phyloP scores from a whole-genome alignment of 805 yeast genomes.

The Candida parachauliodes region DNA sequence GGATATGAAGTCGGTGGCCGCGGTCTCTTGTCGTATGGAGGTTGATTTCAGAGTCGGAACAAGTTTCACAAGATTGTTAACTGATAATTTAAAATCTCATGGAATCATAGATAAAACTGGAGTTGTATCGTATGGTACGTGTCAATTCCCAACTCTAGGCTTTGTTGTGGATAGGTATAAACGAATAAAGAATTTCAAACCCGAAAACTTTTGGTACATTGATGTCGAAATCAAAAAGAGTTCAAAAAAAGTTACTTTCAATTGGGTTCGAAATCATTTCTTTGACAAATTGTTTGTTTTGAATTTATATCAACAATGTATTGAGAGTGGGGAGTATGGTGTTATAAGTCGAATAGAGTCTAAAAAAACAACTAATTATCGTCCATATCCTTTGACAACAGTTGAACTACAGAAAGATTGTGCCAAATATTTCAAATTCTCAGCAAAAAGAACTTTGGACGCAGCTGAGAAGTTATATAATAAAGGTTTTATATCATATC shows the following conservation, averaged over 20 bases:
- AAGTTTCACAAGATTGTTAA: slow-evolving; percentile 79
- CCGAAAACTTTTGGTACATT: slow-evolving; percentile 81
- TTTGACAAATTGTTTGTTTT: slow-evolving; percentile 70
- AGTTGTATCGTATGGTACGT: slow-evolving; percentile 77
- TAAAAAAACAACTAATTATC: slow-evolving; percentile 68
- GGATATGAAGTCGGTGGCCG: slow-evolving; percentile 69
- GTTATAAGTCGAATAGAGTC: slow-evolving; percentile 47
- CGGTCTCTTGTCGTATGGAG: slow-evolving; percentile 83
- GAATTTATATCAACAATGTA: slow-evolving; percentile 65
- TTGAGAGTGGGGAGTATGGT: slow-evolving; percentile 43
- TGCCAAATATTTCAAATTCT: slow-evolving; percentile 64
- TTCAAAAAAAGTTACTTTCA: slow-evolving; percentile 39
- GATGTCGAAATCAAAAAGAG: slow-evolving; percentile 48
- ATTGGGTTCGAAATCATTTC: slow-evolving; percentile 71
- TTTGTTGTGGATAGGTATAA: slow-evolving; percentile 90
- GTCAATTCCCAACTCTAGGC: slow-evolving; percentile 97
- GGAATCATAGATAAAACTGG: slow-evolving; percentile 24
- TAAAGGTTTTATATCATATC: slow-evolving; percentile 85
- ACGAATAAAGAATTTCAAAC: slow-evolving; percentile 63
- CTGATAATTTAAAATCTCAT: slow-evolving; percentile 43
- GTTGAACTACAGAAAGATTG: slow-evolving; percentile 90
- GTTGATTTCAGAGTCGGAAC: slow-evolving; percentile 86
- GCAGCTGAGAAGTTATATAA: slow-evolving; percentile 85
- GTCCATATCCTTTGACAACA: slow-evolving; percentile 91
- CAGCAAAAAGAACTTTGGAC: slow-evolving; percentile 73